phyloP scores from a whole-genome alignment of 331 rosid genomes.

The Acacia pycnantha region DNA sequence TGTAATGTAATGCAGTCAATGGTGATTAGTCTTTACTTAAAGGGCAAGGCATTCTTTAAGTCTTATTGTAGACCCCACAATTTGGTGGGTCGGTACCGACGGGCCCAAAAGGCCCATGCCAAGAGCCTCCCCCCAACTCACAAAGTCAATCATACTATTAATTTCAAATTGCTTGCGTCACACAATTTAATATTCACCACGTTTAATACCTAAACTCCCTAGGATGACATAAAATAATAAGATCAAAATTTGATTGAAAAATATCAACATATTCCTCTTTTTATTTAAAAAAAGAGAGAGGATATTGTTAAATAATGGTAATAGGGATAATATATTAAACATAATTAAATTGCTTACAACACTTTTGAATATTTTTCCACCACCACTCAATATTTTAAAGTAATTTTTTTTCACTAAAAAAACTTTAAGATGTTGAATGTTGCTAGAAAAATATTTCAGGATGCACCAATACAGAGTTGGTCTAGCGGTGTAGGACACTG shows the following conservation, averaged over 20 bases:
- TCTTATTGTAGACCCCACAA: background rate
- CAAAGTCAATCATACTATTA: slow-evolving; percentile 13
- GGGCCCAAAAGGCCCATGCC: background rate
- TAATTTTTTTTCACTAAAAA: no score
- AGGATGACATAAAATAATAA: background rate
- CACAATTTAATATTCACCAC: background rate
- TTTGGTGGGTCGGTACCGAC: slow-evolving; percentile 20
- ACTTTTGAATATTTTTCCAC: no score
- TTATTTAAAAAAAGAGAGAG: background rate
- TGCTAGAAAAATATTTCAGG: no score
- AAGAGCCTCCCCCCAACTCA: background rate
- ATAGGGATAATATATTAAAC: background rate
- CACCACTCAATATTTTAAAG: no score
- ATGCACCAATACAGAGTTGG: no score
- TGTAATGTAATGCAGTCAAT: background rate
- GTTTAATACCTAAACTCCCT: background rate
- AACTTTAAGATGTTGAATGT: no score
- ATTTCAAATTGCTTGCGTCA: background rate
- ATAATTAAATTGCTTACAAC: no score
- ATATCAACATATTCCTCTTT: background rate
- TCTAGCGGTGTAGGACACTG: no score
- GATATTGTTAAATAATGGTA: background rate
- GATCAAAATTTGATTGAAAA: background rate
- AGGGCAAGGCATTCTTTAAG: background rate
- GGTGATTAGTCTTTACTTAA: background rate